These are phyloP conservation scores for Suillus subluteus DNA, from an alignment of 768 basidiomycete genomes.

Conservation along the genomic window DNA sequence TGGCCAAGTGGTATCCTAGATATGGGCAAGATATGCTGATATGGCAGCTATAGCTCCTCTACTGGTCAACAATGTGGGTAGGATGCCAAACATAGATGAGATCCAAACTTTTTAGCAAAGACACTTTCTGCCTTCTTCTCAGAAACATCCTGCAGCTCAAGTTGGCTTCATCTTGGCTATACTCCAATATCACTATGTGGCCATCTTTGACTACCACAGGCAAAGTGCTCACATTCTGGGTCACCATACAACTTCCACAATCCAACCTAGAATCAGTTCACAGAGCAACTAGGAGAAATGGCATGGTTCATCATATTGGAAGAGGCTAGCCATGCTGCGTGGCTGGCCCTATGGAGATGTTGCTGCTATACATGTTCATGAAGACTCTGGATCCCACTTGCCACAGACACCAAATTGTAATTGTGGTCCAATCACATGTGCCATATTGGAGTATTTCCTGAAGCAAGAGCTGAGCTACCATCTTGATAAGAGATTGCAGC, in stretches of 20 bases:
- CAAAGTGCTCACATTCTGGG: neutral
- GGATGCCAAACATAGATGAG: no score
- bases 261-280: neutral
- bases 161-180: neutral
- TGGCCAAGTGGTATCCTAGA: no score
- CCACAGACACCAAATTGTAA: slow-evolving; percentile 1
- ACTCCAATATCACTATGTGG: neutral
- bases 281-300: neutral
- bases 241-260: neutral
- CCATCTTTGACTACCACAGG: neutral
- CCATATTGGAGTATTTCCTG: slow-evolving; percentile 5
- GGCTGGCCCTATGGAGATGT: neutral
- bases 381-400: neutral
- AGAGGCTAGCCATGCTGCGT: neutral
- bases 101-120: no score
- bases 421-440: slow-evolving; percentile 15
- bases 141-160: no score
- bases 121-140: no score
- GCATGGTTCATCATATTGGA: slow-evolving; percentile 11
- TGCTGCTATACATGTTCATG: neutral
- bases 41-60: no score
- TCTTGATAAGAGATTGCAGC: neutral
- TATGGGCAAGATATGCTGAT: no score
- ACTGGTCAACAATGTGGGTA: no score
- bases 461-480: neutral